Base-by-base conservation (phyloP, 2,329 filamentous ascomycete genomes). In the Cercospora zeae-maydis region DNA sequence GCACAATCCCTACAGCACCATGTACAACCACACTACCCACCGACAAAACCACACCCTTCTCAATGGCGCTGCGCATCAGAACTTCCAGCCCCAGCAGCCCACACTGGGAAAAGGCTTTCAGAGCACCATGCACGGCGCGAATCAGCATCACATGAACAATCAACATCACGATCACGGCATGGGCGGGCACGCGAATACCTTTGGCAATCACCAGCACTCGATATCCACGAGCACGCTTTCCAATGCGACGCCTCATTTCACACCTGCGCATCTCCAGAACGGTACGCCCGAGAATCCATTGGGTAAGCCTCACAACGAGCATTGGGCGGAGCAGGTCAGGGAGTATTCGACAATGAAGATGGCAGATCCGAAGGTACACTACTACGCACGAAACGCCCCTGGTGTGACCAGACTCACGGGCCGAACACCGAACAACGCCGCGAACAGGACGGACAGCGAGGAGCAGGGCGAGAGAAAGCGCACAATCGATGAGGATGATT, bases 321-420 rank as follows among this genome's bases (percentile, higher is more conserved):
- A 96, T 76, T 98, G 93, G 93, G 87, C 89, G 67, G 89, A 95
- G 74, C 95, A 99, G 78, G 78, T 96, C 67, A 87, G 90, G 39
- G 72, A 74, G 54, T 73, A 73, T 58, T 60, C 69, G 34, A 71
- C 68, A 57, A 59, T 74, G 47, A 70, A 65, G 61, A 65, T 67
- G 56, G 70, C 70, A 13, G 72, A 69, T 9, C 65, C 72, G 33
- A 73, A 73, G 61, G 83, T 84, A 75, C 80, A 91, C 83, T 82
- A 95, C 76, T 93, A 93, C 75, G 90, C 63, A 86, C 90, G 72
- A 90, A 91, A 72, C 84, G 87, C 72, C 10, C 69, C 72, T 16
- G 67, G 68, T 24, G 71, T 73, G 19, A 71, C 67, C 34, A 61
- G 73, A 36, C 65, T 69, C 27, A 67, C 71, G 13, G 71, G 70